Percentiles rank a stretch among this genome's conserved stretches.
phyloP scores from a whole-genome alignment of 2,329 filamentous ascomycete genomes.

The Pseudomassariella vexata region DNA sequence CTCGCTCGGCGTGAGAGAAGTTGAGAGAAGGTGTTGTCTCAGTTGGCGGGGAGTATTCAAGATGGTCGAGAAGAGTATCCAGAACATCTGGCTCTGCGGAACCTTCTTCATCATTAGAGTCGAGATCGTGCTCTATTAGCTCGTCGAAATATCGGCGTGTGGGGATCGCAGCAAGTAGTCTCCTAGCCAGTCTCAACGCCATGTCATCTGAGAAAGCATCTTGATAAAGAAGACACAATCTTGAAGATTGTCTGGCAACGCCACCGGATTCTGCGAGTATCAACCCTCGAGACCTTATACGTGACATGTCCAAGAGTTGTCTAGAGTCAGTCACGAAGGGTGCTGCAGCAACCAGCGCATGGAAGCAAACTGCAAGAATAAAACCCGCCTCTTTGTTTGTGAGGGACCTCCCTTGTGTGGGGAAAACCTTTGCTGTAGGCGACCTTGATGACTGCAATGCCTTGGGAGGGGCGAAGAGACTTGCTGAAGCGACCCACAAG shows the following conservation, averaged over 20 bases:
- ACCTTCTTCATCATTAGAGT: conserved; percentile 25
- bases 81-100: conserved; percentile 35
- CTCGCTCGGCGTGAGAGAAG: conserved; percentile 45
- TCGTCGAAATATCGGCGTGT: conserved; percentile 46
- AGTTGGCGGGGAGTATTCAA: conserved; percentile 41
- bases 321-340: conserved; percentile 43
- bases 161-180: conserved; percentile 52
- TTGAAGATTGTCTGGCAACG: conserved; percentile 38
- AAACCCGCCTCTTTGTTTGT: conserved; percentile 45
- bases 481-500: conserved; percentile 56
- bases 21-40: conserved; percentile 38
- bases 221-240: conserved; percentile 54
- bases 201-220: conserved; percentile 58
- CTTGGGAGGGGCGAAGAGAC: conserved; percentile 51
- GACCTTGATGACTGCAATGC: conserved; percentile 33
- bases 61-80: conserved; percentile 42
- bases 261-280: conserved; percentile 40
- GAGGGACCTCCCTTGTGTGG: conserved; percentile 28
- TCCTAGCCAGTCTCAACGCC: conserved; percentile 50
- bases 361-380: conserved; percentile 55
- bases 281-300: conserved; percentile 49
- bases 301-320: conserved; percentile 53
- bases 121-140: conserved; percentile 30
- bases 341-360: conserved; percentile 54
- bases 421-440: conserved; percentile 30